phyloP scores from a whole-genome alignment of 2,329 filamentous ascomycete species.

The Fusarium burgessii region DNA sequence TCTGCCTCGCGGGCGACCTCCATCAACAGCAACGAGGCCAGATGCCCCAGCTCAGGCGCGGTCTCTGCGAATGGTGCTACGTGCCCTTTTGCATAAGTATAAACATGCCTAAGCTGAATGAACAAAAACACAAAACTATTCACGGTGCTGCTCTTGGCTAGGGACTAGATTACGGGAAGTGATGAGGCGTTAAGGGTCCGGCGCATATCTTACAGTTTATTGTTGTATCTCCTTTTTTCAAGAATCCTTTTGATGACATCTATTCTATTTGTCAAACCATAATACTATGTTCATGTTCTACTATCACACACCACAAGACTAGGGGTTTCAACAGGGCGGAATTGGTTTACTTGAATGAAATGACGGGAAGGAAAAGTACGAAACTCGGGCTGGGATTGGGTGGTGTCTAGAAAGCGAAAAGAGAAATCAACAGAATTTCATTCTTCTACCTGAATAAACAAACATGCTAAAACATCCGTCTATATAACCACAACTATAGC shows the following conservation, averaged over 20 bases:
- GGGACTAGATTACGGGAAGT: slow-evolving; percentile 17
- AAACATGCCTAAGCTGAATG: neutral
- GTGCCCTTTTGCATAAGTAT: slow-evolving; percentile 34
- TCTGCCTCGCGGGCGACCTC: slow-evolving; percentile 33
- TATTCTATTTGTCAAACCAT: neutral
- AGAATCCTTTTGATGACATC: slow-evolving; percentile 19
- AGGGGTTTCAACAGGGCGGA: slow-evolving; percentile 7
- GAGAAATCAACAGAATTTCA: slow-evolving; percentile 30
- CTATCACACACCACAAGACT: slow-evolving; percentile 3
- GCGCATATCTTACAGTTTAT: slow-evolving; percentile 14
- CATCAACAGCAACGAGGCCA: slow-evolving; percentile 27
- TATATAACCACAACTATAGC: neutral
- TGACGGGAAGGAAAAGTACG: slow-evolving; percentile 29
- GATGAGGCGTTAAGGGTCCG: slow-evolving; percentile 30
- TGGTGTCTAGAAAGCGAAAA: slow-evolving; percentile 6
- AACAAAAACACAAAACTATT: neutral
- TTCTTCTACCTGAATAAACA: slow-evolving; percentile 18
- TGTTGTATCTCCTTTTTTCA: neutral
- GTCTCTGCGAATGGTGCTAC: slow-evolving; percentile 19
- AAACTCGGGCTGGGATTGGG: neutral
- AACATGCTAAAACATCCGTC: slow-evolving; percentile 21
- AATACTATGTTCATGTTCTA: slow-evolving; percentile 2
- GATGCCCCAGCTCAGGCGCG: slow-evolving; percentile 37
- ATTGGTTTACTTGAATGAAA: slow-evolving; percentile 24
- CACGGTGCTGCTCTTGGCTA: slow-evolving; percentile 11